Conservation (phyloP, 2,329 filamentous ascomycete genomes). For the Thermothelomyces thermophilus region DNA sequence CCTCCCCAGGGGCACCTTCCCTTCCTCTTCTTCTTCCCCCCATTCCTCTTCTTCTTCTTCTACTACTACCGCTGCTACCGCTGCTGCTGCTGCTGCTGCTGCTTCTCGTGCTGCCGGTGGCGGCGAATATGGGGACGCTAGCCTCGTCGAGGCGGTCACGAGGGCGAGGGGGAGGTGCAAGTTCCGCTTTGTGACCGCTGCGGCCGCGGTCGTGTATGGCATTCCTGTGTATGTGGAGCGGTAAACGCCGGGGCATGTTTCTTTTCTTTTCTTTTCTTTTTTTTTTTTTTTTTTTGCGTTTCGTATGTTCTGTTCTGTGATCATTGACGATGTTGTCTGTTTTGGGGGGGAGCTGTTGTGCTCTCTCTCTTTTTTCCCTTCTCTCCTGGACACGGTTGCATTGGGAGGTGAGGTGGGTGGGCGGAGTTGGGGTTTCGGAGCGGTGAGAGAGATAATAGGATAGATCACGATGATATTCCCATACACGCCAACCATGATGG, state of each 20-base stretch:
- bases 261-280: not conserved
- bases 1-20: constrained; percentile 37
- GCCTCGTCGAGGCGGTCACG: constrained; percentile 74
- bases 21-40: constrained; percentile 15
- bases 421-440: too few species aligned
- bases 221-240: constrained; percentile 74
- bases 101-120: not conserved
- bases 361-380: too few species aligned
- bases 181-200: constrained; percentile 86
- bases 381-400: too few species aligned
- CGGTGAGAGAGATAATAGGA: too few species aligned
- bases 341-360: too few species aligned
- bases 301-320: too few species aligned
- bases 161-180: constrained; percentile 72
- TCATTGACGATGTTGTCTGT: too few species aligned
- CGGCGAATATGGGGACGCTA: constrained; percentile 23
- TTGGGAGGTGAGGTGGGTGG: too few species aligned
- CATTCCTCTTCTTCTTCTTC: constrained; percentile 14
- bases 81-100: too few species aligned
- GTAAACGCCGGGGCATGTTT: not conserved
- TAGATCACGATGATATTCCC: too few species aligned
- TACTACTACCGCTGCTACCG: too few species aligned
- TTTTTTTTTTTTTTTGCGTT: not conserved
- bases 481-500: too few species aligned
- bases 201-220: constrained; percentile 89